Base-by-base conservation (phyloP, 2,329 filamentous ascomycete genomes). In the Ophiostoma sp. region DNA sequence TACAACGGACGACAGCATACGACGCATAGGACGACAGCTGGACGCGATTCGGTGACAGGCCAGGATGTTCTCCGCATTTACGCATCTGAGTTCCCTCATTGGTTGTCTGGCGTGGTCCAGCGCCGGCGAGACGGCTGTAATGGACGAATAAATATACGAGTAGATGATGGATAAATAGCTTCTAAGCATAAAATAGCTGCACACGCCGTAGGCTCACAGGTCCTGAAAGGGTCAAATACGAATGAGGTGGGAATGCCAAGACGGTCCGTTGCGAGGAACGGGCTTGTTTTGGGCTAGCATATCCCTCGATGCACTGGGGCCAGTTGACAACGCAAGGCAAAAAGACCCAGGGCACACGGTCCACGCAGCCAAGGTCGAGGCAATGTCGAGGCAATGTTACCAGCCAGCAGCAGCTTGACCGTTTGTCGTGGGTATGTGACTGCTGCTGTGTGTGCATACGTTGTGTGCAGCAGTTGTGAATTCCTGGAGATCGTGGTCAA, bases 251-350 rank as follows among this genome's bases (percentile, higher is more conserved):
- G 6, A 38, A 52, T 64, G 64, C 64, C 67, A 68, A 68, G 67
- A 66, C 67, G 67, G 67, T 64, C 64, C 45, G 64, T 64, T 40
- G 40, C 67, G 64, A 27, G 27, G 11, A 14, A 27, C 14, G 12
- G 44, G 64, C 64, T 66, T 55, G 18, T 65, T 55, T 66, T 16
- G 64, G 67, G 67, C 67, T 66, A 68, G 67, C 52, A 52, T 55
- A 38, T 36, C 55, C 38, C 27, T 60, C 55, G 27, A 60, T 58
- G 52, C 27, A 49, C 38, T 27, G n/a, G 12, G 55, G 36, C 5
- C 42, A 27, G 49, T 9, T 55, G 49, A 55, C 49, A 55, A 27
- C 27, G 27, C 27, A 27, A 27, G n/a, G 49, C 11, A 8, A 14
- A 55, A 5, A 47, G 45, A 47, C 27, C 27, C 27, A 27, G 45